Evolutionary conservation across 2,329 filamentous ascomycete genomes (phyloP), one percentile per base, ranked within the genome.

Genomic region (Paecilomyces formosus): DNA sequence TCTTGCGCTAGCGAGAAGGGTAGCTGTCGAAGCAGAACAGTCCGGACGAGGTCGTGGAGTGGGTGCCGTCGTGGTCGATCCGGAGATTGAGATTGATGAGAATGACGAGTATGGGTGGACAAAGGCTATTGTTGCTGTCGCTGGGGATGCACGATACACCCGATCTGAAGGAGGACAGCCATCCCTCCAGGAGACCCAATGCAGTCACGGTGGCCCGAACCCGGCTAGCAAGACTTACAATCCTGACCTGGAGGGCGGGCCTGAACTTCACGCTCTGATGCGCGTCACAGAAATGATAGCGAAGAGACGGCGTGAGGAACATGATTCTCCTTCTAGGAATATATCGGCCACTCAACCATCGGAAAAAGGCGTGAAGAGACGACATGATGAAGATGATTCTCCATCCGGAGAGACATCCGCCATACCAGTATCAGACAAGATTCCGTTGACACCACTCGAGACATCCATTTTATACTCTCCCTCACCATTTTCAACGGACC

Each of bases 201-300:
- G 66, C 8, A 57, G 60, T 2, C 64, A 60, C 0, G 49, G 55
- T 6, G 64, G 61, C 0, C 67, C 70, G 1, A 69, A 70, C 53
- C 66, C 70, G 2, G 65, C 61, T 0, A 61, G 56, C 50, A 45
- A 61, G 5, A 62, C 45, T 7, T 73, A 72, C 54, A 59, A 73
- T n/a, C 57, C 71, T 0, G 72, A 76, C 55, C 50, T 68, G 3
- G 75, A 78, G 59, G 76, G 76, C 12, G 73, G 76, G 2, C 76
- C 76, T 1, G 75, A 78, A 55, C 67, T 74, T n/a, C 77, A 79
- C 60, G 75, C 77, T 1, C 61, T 79, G 54, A 79, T 79, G 76
- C 74, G 77, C 21, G 75, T 66, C 8, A 68, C 75, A 11, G 75
- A 76, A 9, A 69, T 79, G 55, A 66, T 79, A 26, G 73, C 77